Percentiles rank a stretch among this genome's conserved stretches.
Evolutionary conservation across 371 early-diverging fungal genomes (phyloP).

Genomic region (Lichtheimia ornata): DNA sequence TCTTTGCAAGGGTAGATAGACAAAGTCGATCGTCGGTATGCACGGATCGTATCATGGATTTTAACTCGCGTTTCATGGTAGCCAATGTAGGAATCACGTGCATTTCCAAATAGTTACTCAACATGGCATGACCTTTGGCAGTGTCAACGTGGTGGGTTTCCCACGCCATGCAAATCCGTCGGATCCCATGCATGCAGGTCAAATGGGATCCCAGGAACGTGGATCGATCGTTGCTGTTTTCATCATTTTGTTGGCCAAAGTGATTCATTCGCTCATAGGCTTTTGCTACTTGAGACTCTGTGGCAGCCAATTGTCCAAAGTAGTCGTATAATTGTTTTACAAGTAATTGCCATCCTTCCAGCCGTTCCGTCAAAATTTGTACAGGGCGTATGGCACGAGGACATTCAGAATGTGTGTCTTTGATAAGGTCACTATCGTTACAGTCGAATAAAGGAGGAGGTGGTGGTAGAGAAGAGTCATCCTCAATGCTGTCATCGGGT

Average conservation of each 20-base stretch:
- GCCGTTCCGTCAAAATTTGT: slow-evolving; percentile 28
- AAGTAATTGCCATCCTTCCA: slow-evolving; percentile 39
- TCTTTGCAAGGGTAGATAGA: slow-evolving; percentile 23
- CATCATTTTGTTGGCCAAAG: too few relatives aligned
- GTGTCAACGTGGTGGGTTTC: slow-evolving; percentile 24
- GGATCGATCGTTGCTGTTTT: slow-evolving; percentile 2
- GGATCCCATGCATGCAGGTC: slow-evolving; percentile 24
- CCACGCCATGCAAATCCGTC: slow-evolving; percentile 37
- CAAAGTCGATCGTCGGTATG: slow-evolving; percentile 36
- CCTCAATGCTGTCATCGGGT: not conserved
- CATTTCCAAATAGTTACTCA: slow-evolving; percentile 27
- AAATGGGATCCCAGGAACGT: slow-evolving; percentile 30
- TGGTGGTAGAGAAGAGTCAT: not conserved
- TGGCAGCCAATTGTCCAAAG: slow-evolving; percentile 26
- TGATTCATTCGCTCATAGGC: slow-evolving; percentile 16
- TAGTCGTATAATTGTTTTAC: slow-evolving; percentile 28
- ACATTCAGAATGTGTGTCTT: not conserved
- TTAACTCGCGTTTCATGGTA: slow-evolving; percentile 41
- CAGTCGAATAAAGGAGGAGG: slow-evolving; percentile 38
- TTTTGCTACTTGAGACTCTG: slow-evolving; percentile 34
- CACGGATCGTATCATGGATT: slow-evolving; percentile 39
- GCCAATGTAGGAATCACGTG: slow-evolving; percentile 30
- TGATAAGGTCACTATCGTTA: slow-evolving; percentile 9
- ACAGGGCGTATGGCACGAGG: slow-evolving; percentile 34
- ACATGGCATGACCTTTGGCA: slow-evolving; percentile 30